These are phyloP conservation scores for Globisporangium alternatum DNA, from an alignment of 352 stramenopile species.

Conservation along the genomic window DNA sequence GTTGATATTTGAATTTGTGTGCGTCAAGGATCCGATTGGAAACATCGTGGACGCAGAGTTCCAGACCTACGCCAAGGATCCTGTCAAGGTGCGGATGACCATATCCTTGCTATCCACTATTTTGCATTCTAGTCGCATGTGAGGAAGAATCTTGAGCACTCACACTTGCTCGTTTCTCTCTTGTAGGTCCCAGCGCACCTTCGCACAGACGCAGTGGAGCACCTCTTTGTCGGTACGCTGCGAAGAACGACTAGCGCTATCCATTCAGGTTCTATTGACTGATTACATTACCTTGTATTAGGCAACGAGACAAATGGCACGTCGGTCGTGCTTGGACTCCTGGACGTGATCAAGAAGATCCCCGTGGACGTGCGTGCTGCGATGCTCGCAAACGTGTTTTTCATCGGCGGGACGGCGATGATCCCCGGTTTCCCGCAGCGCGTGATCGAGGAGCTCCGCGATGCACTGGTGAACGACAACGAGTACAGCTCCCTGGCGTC, in stretches of 20 bases:
- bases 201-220: slow-evolving; percentile 40
- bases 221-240: slow-evolving; percentile 40
- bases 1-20: not conserved
- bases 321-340: slow-evolving; percentile 57
- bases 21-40: slow-evolving; percentile 28
- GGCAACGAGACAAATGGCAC: slow-evolving; percentile 35
- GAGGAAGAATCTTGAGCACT: not conserved
- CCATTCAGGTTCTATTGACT: not conserved
- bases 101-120: too few relatives aligned
- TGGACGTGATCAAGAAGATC: slow-evolving; percentile 48
- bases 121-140: too few relatives aligned
- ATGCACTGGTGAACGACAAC: slow-evolving; percentile 34
- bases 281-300: not conserved
- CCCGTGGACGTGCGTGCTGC: slow-evolving; percentile 63
- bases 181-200: slow-evolving; percentile 37
- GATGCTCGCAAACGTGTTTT: slow-evolving; percentile 73
- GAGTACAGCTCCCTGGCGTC: slow-evolving; percentile 36
- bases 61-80: slow-evolving; percentile 30
- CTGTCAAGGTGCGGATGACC: slow-evolving; percentile 29
- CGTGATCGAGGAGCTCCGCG: slow-evolving; percentile 43
- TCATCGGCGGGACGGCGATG: slow-evolving; percentile 75
- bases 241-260: not conserved
- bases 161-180: not conserved
- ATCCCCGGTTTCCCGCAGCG: slow-evolving; percentile 62
- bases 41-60: slow-evolving; percentile 48